These are phyloP conservation scores for Neurospora sp. DNA, from an alignment of 495 filamentous ascomycete genomes.

Conservation along the genomic window DNA sequence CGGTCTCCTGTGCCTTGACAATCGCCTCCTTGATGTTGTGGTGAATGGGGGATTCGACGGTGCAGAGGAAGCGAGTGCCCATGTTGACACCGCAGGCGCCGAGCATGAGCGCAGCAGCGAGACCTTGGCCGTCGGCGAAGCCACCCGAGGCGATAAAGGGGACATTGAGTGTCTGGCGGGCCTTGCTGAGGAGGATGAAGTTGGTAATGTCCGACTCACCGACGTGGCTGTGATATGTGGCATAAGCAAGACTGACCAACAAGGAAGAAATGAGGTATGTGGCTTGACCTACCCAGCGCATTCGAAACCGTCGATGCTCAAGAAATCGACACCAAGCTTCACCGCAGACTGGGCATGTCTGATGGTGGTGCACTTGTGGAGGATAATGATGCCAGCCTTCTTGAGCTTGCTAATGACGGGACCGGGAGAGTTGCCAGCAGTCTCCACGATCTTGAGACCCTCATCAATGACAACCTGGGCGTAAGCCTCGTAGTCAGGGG, in stretches of 20 bases:
- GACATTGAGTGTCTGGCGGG: slow-evolving; percentile 70
- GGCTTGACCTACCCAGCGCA: slow-evolving; percentile 67
- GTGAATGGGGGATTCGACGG: slow-evolving; percentile 86
- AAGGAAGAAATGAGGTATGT: not conserved
- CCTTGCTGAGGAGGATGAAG: slow-evolving; percentile 82
- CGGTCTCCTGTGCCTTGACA: slow-evolving; percentile 76
- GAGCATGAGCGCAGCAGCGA: slow-evolving; percentile 83
- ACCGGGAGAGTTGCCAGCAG: slow-evolving; percentile 88
- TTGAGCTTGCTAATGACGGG: slow-evolving; percentile 87
- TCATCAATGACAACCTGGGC: slow-evolving; percentile 89
- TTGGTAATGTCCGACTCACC: slow-evolving; percentile 97
- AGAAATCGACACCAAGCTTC: slow-evolving; percentile 92
- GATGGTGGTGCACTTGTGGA: slow-evolving; percentile 98
- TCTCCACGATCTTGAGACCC: slow-evolving; percentile 91
- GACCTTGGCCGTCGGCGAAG: slow-evolving; percentile 88
- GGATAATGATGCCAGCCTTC: slow-evolving; percentile 60
- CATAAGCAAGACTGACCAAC: not conserved
- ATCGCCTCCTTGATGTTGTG: slow-evolving; percentile 88
- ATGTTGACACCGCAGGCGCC: slow-evolving; percentile 96
- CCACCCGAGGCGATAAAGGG: slow-evolving; percentile 95
- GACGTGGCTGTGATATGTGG: slow-evolving; percentile 41
- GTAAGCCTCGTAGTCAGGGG: slow-evolving; percentile 88
- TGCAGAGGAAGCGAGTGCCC: slow-evolving; percentile 92
- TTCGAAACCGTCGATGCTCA: slow-evolving; percentile 95
- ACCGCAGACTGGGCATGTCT: slow-evolving; percentile 84